Percentiles rank a stretch among this genome's conserved stretches.
Evolutionary conservation across 805 yeast genomes (phyloP).

Genomic region (Jamesozyma lodderae): DNA sequence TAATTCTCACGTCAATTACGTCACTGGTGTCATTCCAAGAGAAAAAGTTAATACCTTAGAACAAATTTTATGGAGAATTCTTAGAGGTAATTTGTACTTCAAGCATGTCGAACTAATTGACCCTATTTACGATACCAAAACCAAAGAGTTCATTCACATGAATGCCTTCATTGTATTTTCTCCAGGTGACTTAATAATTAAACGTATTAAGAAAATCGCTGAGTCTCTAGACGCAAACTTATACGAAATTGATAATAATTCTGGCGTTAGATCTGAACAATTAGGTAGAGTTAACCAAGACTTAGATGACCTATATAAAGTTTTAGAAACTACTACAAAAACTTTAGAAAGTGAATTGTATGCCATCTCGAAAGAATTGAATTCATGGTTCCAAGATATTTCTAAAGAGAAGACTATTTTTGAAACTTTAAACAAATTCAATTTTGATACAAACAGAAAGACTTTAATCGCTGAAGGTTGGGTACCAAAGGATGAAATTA

Average conservation of each 20-base stretch:
- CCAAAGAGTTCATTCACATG: constrained; percentile 42
- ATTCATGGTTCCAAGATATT: constrained; percentile 46
- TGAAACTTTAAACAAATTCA: constrained; percentile 53
- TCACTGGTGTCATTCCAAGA: constrained; percentile 59
- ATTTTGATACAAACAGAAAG: constrained; percentile 57
- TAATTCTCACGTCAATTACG: constrained; percentile 35
- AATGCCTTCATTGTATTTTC: constrained; percentile 60
- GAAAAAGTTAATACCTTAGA: constrained; percentile 52
- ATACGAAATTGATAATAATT: constrained; percentile 44
- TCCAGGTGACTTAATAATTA: constrained; percentile 54
- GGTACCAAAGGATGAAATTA: constrained; percentile 53
- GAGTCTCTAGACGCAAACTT: constrained; percentile 60
- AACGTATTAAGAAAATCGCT: constrained; percentile 54
- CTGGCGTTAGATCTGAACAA: constrained; percentile 32
- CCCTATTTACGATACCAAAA: constrained; percentile 46
- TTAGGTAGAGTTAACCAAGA: constrained; percentile 32
- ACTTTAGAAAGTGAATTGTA: constrained; percentile 57
- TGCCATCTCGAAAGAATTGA: constrained; percentile 53
- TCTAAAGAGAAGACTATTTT: constrained; percentile 51
- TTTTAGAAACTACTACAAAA: constrained; percentile 40
- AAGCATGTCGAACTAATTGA: constrained; percentile 48
- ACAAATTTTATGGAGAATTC: constrained; percentile 63
- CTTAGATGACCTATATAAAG: constrained; percentile 41
- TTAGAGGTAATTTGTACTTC: constrained; percentile 63
- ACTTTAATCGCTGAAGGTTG: constrained; percentile 68